Evolutionary conservation across 2,329 filamentous ascomycete species (phyloP), one percentile per base, ranked within the genome.

Genomic region (Pezicula radicicola): DNA sequence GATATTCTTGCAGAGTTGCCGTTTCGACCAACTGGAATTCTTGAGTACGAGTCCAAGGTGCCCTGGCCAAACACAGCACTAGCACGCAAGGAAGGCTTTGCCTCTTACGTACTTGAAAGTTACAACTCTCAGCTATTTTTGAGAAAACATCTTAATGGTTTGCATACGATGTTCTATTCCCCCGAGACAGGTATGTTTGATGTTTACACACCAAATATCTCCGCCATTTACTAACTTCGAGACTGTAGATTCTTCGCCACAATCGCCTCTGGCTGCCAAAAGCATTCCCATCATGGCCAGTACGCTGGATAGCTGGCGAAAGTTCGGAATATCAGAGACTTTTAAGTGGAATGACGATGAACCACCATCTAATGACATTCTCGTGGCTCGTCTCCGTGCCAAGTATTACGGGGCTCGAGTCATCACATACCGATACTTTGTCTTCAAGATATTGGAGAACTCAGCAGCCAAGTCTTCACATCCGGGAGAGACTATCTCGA

Each of bases 381-480:
- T 97, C 15, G 77, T 83, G 12, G 93, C 93, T 30, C 83, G 94
- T 19, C 76, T 97, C 55, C 85, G 93, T 40, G 94, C 89, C 13
- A 97, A 99, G 68, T 97, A 94, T 69, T 97, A 93, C 76, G 94
- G 94, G 18, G 92, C 91, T 0, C 83, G 88, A 58, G 91, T 95
- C 56, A 92, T 97, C 65, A 92, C 93, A 25, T 88, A 94, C 66
- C 83, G 94, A 21, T 90, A 89, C 1, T 91, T 93, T 55, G 67
- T 86, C 49, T 72, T 75, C 56, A 73, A 78, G 55, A 78, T 87
- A 43, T 69, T 87, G 4, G 65, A 70, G 58, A 69, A 57, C 53
- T 68, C 58, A 40, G 59, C 61, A 47, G 60, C 60, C 30, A 57
- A 59, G 50, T 65, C 66, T 40, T 35, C 50, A 13, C 35, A 46